Evolutionary conservation across 768 basidiomycete genomes (phyloP), one percentile per base, ranked within the genome.

Genomic region (Leucosporidium creatinivorum): DNA sequence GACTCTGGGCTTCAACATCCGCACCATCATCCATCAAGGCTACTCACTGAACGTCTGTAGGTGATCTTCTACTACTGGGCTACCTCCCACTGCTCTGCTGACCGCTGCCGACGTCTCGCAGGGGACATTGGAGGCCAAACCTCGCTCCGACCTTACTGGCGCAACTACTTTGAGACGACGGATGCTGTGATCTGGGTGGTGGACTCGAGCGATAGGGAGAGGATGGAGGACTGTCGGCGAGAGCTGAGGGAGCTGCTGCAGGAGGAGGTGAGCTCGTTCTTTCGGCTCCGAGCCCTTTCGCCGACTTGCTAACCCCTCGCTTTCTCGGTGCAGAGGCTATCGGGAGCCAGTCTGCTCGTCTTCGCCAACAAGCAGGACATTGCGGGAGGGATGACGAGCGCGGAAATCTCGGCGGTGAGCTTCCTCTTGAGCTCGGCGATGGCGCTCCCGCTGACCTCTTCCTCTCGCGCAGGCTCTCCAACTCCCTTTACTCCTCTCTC

Each of bases 111-210:
- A 54, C 23, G 10, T 2, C 1, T 9, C 62, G 65, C 74, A 97
- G 93, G 94, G 96, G 96, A 99, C 77, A 92, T 98, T 47, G 96
- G 96, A 47, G 94, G 96, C 28, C 96, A 99, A 78, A 86, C 88
- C 65, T 93, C 91, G 0, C 85, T 99, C 61, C 85, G 96, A 36
- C 94, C 96, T 10, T 98, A 98, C 78, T 99, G 96, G 96, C 82
- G 91, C 30, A 99, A 98, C 78, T 98, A 98, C 80, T 98, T 98
- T 73, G 96, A 99, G 79, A 91, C 93, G 79, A 98, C 96, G 15
- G 96, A 98, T 79, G 94, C 89, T 10, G 82, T 99, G 54, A 92
- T 98, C 44, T 99, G 96, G 96, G 94, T 99, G 23, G 93, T 99
- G 51, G 96, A 99, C 80, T 94, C 93, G 0, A 85, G 88, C 48